A percentile compares a stretch with the other conserved stretches of the same genome.
Conservation (phyloP, 164 flowering plant species). For the Magnolia officinalis region DNA sequence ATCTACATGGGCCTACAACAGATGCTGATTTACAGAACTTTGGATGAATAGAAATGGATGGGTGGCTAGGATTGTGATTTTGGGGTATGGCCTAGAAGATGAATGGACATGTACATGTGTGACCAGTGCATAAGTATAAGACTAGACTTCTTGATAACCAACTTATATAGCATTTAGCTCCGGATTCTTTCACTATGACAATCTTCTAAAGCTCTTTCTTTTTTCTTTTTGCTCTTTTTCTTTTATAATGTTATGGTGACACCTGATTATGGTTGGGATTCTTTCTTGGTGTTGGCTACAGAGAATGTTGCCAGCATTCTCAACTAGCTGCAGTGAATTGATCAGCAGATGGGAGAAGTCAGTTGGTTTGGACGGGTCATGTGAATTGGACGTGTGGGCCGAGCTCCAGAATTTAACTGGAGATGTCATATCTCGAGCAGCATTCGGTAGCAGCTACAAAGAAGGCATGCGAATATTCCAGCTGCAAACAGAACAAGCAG, state of each 20-base stretch:
- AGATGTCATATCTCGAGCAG: conserved; percentile 9
- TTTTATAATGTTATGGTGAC: too few relatives aligned
- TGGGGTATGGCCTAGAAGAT: background rate
- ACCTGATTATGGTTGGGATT: too few relatives aligned
- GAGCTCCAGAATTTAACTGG: conserved; percentile 5
- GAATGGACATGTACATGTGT: too few relatives aligned
- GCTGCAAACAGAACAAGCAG: background rate
- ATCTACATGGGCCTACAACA: too few relatives aligned
- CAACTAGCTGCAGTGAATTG: conserved; percentile 3
- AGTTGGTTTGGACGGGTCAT: background rate
- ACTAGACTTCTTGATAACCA: background rate
- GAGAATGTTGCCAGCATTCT: conserved; percentile 10
- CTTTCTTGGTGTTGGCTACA: background rate
- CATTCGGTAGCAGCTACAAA: conserved; percentile 8
- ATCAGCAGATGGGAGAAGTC: conserved; percentile 8
- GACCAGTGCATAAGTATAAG: too few relatives aligned
- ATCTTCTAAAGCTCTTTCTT: background rate
- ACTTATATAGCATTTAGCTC: too few relatives aligned
- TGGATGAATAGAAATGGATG: background rate
- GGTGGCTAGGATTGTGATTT: background rate
- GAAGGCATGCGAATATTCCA: conserved; percentile 26
- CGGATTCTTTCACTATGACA: too few relatives aligned
- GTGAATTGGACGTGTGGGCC: conserved; percentile 27
- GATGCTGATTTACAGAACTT: background rate
- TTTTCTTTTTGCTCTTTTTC: too few relatives aligned